Conservation (phyloP, 2,329 filamentous ascomycete species). For the Daldinia eschscholtzii region DNA sequence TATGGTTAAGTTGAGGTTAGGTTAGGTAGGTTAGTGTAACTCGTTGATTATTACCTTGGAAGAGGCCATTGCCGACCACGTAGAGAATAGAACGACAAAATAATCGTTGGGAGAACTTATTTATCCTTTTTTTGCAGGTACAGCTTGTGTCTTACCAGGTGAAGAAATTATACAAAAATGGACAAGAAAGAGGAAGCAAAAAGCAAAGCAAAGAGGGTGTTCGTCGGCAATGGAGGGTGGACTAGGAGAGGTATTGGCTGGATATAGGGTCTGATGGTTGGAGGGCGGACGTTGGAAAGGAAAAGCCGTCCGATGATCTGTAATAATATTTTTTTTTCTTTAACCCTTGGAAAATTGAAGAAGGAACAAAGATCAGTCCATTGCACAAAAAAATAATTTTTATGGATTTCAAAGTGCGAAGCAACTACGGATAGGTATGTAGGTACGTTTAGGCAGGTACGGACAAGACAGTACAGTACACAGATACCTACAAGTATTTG, state of each 20-base stretch:
- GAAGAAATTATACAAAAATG: constrained; percentile 41
- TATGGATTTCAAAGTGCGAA: constrained; percentile 38
- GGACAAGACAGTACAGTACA: constrained; percentile 17
- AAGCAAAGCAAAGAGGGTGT: constrained; percentile 46
- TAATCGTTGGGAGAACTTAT: constrained; percentile 20
- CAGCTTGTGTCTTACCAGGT: constrained; percentile 45
- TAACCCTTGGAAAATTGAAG: constrained; percentile 34
- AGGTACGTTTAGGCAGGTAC: constrained; percentile 39
- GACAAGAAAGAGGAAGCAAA: constrained; percentile 36
- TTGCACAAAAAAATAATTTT: constrained; percentile 44
- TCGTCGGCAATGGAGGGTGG: constrained; percentile 46
- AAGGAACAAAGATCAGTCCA: constrained; percentile 42
- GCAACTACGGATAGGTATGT: constrained; percentile 15
- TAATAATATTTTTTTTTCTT: constrained; percentile 42
- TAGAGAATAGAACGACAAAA: constrained; percentile 48
- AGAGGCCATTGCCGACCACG: constrained; percentile 68
- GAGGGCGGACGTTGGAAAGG: constrained; percentile 42
- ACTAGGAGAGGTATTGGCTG: constrained; percentile 46
- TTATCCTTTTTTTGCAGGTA: constrained; percentile 23
- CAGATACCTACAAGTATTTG: not conserved
- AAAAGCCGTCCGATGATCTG: constrained; percentile 43
- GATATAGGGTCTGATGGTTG: constrained; percentile 33
- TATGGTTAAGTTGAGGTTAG: constrained; percentile 41
- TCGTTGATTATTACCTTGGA: constrained; percentile 67
- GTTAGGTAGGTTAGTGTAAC: constrained; percentile 47